Evolutionary conservation across 2,329 filamentous ascomycete species (phyloP).

Genomic region (Neocucurbitaria cava): DNA sequence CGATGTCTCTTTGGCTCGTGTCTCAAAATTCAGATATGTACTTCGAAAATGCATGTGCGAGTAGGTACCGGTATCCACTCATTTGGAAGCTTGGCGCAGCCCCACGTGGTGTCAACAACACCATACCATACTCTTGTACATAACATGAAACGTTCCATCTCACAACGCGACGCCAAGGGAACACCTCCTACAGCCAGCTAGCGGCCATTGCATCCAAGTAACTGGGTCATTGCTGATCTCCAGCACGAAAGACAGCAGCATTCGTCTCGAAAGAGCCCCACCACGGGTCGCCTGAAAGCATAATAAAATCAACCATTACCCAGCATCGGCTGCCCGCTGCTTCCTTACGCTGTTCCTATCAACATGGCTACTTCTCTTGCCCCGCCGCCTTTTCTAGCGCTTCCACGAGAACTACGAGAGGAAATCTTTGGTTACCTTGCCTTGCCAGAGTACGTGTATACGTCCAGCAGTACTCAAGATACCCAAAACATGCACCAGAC

Average conservation of each 20-base stretch:
- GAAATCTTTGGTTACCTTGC: slow-evolving; percentile 29
- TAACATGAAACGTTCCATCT: background rate
- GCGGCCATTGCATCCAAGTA: background rate
- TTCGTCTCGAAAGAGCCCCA: background rate
- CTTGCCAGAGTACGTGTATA: slow-evolving; percentile 30
- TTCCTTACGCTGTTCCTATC: background rate
- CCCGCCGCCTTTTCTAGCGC: slow-evolving; percentile 16
- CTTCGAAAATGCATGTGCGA: too few relatives aligned
- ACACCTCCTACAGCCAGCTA: background rate
- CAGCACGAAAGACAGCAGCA: background rate
- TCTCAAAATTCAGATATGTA: too few relatives aligned
- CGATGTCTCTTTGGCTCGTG: too few relatives aligned
- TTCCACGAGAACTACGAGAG: slow-evolving; percentile 40
- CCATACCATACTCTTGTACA: too few relatives aligned
- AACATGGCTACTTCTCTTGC: background rate
- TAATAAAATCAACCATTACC: background rate
- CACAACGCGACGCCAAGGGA: background rate
- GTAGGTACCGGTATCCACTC: too few relatives aligned
- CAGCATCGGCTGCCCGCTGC: background rate
- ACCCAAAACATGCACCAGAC: slow-evolving; percentile 16
- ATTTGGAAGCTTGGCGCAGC: too few relatives aligned
- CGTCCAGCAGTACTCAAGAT: slow-evolving; percentile 23
- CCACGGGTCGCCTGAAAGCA: background rate
- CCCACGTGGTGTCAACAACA: too few relatives aligned
- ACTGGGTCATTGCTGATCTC: background rate